phyloP scores from a whole-genome alignment of 805 yeast genomes.

The Monosporozyma aquatica region DNA sequence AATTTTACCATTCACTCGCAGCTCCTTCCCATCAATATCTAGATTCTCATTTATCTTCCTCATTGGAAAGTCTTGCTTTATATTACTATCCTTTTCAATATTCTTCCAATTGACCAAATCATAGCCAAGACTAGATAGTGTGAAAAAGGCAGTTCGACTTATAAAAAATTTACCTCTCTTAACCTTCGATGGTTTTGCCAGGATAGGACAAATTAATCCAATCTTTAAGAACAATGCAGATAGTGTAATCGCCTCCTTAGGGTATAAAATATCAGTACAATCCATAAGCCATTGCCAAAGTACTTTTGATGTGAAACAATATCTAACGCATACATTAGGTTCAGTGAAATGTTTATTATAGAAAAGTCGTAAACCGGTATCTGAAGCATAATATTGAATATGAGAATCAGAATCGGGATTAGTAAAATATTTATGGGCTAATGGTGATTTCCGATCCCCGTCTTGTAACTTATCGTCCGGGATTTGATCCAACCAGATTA shows the following conservation, averaged over 20 bases:
- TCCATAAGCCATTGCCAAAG: conserved; percentile 84
- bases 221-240: conserved; percentile 41
- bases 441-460: conserved; percentile 43
- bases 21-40: background rate
- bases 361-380: conserved; percentile 55
- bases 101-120: conserved; percentile 27
- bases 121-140: conserved; percentile 37
- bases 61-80: too few species aligned
- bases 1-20: background rate
- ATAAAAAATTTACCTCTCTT: conserved; percentile 24
- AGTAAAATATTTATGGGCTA: conserved; percentile 66
- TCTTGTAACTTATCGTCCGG: conserved; percentile 9
- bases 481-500: conserved; percentile 13
- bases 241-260: conserved; percentile 44
- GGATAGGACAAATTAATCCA: conserved; percentile 40
- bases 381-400: conserved; percentile 65
- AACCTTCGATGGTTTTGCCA: conserved; percentile 30
- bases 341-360: conserved; percentile 33
- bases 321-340: conserved; percentile 27
- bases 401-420: conserved; percentile 85
- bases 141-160: conserved; percentile 36
- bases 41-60: background rate
- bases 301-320: conserved; percentile 65
- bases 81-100: conserved; percentile 5
- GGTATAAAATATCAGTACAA: conserved; percentile 62